These are phyloP conservation scores for Nothophaeocryptopus gaeumannii DNA, from an alignment of 2,329 filamentous ascomycete species.

Conservation along the genomic window DNA sequence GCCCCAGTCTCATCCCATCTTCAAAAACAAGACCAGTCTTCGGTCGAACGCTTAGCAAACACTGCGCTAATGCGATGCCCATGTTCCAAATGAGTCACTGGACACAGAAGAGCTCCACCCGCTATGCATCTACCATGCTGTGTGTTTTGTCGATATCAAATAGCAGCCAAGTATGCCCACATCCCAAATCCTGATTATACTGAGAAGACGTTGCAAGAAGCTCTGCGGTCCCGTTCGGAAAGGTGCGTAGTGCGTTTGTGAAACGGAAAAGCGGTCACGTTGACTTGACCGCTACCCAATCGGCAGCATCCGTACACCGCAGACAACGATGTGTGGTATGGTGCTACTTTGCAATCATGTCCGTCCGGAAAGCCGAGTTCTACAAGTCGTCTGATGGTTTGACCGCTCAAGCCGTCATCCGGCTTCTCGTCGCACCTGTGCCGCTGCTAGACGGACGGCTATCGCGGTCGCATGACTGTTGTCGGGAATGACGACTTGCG, in stretches of 20 bases:
- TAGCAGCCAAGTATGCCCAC: conserved; percentile 3
- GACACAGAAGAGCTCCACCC: conserved; percentile 18
- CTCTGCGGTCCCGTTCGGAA: conserved; percentile 21
- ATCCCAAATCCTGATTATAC: conserved; percentile 4
- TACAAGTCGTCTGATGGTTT: conserved; percentile 5
- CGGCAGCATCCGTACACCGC: conserved; percentile 2
- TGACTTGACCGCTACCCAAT: conserved; percentile 9
- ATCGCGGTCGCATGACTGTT: conserved; percentile 18
- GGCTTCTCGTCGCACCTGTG: conserved; percentile 10
- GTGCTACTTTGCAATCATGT: not conserved
- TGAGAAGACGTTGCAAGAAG: conserved; percentile 18
- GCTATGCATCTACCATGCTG: conserved; percentile 24
- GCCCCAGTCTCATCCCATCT: no score
- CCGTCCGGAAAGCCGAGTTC: conserved; percentile 2
- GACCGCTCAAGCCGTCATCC: conserved; percentile 11
- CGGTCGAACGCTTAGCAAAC: conserved; percentile 16
- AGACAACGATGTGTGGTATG: conserved; percentile 1
- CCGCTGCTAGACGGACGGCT: conserved; percentile 25
- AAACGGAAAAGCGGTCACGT: conserved; percentile 17
- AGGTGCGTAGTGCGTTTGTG: conserved; percentile 20
- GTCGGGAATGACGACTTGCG: conserved; percentile 30
- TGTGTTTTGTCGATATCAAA: conserved; percentile 23
- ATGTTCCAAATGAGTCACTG: conserved; percentile 11
- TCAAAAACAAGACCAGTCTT: not conserved
- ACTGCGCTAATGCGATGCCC: conserved; percentile 12